Conservation (phyloP, 768 basidiomycete genomes). For the Termitomyces sp. region DNA sequence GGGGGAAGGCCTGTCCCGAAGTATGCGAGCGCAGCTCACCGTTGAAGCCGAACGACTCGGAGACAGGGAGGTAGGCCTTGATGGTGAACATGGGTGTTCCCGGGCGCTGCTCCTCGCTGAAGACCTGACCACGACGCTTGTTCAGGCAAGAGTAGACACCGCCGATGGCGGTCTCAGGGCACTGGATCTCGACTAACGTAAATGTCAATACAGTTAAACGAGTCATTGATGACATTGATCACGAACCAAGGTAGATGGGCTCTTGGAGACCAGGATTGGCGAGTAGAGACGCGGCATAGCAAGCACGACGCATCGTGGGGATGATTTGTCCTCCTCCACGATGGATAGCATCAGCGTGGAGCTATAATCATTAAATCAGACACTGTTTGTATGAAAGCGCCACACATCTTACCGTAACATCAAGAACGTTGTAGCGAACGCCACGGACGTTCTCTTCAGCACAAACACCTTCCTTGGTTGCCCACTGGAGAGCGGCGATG, state of each 20-base stretch:
- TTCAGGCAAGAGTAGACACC: slow-evolving; percentile 94
- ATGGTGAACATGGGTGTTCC: slow-evolving; percentile 99
- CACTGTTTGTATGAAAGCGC: background rate
- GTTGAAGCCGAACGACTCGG: slow-evolving; percentile 97
- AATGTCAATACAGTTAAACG: slow-evolving; percentile 10
- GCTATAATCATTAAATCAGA: slow-evolving; percentile 36
- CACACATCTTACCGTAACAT: slow-evolving; percentile 74
- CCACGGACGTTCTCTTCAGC: slow-evolving; percentile 99
- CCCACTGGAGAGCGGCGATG: slow-evolving; percentile 99
- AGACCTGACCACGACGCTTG: slow-evolving; percentile 97
- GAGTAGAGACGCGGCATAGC: slow-evolving; percentile 93
- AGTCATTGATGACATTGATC: background rate
- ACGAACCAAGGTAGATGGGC: slow-evolving; percentile 87
- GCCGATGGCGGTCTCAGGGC: slow-evolving; percentile 95
- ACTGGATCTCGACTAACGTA: slow-evolving; percentile 87
- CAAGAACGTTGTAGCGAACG: slow-evolving; percentile 90
- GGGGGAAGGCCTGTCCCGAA: slow-evolving; percentile 97
- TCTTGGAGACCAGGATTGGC: slow-evolving; percentile 92
- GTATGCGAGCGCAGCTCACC: slow-evolving; percentile 91
- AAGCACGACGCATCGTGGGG: slow-evolving; percentile 93
- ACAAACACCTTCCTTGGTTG: slow-evolving; percentile 95
- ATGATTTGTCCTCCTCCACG: slow-evolving; percentile 99
- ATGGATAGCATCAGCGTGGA: slow-evolving; percentile 98
- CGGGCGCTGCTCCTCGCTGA: slow-evolving; percentile 93
- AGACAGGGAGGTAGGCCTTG: slow-evolving; percentile 93